Conservation (phyloP, 257 asterid genomes). For the Solanum pinnatisectum region DNA sequence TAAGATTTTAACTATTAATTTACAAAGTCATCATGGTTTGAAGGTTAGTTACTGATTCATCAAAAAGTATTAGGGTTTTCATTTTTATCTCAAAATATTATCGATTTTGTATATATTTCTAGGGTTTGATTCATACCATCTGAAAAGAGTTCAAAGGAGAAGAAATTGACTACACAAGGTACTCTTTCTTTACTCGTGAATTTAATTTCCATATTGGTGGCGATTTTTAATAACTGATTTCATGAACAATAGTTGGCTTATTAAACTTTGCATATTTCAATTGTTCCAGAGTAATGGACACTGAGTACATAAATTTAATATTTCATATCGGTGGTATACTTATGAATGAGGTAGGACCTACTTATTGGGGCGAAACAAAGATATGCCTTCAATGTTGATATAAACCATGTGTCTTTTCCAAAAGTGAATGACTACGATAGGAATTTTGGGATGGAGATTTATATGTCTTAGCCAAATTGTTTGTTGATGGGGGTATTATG, state of each 20-base stretch:
- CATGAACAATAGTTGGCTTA: background rate
- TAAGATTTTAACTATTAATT: too few species aligned
- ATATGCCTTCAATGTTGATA: background rate
- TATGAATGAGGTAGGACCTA: background rate
- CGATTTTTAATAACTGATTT: too few species aligned
- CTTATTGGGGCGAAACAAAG: background rate
- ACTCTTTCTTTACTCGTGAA: background rate
- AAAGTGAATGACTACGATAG: background rate
- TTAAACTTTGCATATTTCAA: background rate
- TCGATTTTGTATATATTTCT: background rate
- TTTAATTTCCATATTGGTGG: background rate
- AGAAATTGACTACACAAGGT: background rate
- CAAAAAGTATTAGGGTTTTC: too few species aligned
- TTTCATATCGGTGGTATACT: background rate
- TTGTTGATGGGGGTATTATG: background rate
- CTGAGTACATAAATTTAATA: too few species aligned
- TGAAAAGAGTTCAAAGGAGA: background rate
- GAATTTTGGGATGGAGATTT: background rate
- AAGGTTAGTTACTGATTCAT: background rate
- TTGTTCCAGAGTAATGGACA: background rate
- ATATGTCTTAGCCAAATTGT: background rate
- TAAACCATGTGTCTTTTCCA: background rate
- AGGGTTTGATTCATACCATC: background rate
- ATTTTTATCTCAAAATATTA: background rate
- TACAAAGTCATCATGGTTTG: background rate